Conservation (phyloP, 768 basidiomycete genomes). For the Psilocybe tampanensis region DNA sequence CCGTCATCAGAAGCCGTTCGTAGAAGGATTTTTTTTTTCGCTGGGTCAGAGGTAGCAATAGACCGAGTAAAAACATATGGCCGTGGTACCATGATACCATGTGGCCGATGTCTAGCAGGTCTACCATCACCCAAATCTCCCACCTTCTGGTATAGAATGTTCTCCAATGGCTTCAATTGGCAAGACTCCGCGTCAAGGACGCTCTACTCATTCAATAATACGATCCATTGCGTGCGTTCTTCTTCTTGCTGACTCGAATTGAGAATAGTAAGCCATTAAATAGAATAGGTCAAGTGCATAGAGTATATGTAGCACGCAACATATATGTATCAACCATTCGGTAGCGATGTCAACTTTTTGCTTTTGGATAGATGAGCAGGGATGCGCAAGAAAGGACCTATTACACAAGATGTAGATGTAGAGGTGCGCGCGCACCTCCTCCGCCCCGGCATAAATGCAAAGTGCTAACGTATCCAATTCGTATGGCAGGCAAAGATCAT, state of each 20-base stretch:
- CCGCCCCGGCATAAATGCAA: too few species aligned
- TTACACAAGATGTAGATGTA: too few species aligned
- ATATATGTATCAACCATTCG: neutral
- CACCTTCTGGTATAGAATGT: constrained; percentile 1
- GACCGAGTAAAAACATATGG: constrained; percentile 12
- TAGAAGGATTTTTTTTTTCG: constrained; percentile 12
- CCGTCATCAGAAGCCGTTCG: constrained; percentile 15
- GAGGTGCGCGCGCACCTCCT: neutral
- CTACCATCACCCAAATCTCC: constrained; percentile 9
- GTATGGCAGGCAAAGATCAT: constrained; percentile 20
- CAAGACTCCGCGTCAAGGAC: neutral
- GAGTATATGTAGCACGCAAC: constrained; percentile 3
- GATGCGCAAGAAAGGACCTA: neutral
- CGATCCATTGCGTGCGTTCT: neutral
- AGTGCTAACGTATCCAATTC: neutral
- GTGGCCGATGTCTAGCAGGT: constrained; percentile 7
- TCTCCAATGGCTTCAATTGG: neutral
- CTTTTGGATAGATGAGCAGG: constrained; percentile 9
- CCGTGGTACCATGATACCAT: constrained; percentile 4
- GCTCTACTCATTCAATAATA: neutral
- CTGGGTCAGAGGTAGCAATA: constrained; percentile 10
- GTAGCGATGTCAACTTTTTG: neutral
- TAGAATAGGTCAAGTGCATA: constrained; percentile 1
- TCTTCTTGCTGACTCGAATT: neutral
- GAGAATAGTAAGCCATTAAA: constrained; percentile 1